These are phyloP conservation scores for Gracilaria domingensis DNA, from an alignment of 23 red algal species.

Conservation along the genomic window DNA sequence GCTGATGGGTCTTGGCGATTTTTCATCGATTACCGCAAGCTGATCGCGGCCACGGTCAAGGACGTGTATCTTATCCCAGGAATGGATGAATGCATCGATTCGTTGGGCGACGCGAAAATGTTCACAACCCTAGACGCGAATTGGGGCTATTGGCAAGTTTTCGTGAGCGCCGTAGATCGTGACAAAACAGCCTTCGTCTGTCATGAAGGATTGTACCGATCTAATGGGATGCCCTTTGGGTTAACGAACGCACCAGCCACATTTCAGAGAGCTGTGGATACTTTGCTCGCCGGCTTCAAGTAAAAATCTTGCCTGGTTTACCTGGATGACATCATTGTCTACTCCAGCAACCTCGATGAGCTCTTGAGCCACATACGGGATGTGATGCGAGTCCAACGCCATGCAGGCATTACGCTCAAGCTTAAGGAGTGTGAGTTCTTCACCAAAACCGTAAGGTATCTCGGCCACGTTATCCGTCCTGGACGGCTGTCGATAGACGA, in stretches of 20 bases:
- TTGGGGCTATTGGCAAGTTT: neutral
- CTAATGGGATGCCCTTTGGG: neutral
- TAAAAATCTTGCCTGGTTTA: neutral
- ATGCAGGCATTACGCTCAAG: neutral
- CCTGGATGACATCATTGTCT: neutral
- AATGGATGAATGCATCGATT: slow-evolving; percentile 20
- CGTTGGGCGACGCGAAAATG: neutral
- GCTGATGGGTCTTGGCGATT: neutral
- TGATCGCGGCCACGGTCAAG: neutral
- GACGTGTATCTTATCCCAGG: neutral
- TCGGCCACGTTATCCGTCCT: neutral
- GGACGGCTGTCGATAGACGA: neutral
- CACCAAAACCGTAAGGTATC: neutral
- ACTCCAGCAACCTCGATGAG: neutral
- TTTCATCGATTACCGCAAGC: neutral
- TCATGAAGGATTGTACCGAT: neutral
- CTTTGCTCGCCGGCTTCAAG: neutral
- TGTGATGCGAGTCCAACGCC: neutral
- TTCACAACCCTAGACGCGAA: slow-evolving; percentile 10
- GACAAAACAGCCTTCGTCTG: neutral
- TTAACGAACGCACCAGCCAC: neutral
- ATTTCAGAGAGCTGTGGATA: neutral
- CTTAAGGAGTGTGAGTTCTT: neutral
- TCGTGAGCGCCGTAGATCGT: neutral
- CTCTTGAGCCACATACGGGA: neutral